Evolutionary conservation across 768 basidiomycete genomes (phyloP), one percentile per base, ranked within the genome.

Genomic region (Neoboletus brunneissimus): DNA sequence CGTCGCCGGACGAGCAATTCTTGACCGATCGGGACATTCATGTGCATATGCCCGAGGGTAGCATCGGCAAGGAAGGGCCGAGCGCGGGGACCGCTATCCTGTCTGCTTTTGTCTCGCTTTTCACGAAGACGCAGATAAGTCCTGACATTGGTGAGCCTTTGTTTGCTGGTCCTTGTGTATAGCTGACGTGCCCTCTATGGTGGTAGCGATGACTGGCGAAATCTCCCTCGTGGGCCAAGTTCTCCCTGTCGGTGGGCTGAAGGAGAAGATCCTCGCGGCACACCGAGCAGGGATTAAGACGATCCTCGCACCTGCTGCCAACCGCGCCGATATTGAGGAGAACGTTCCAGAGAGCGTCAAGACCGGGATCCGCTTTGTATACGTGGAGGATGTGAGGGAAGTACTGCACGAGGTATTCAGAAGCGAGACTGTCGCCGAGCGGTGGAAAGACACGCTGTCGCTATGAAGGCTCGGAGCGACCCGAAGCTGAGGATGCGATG

Each of bases 261-360:
- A 97, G 76, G 91, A 93, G 76, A 95, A 97, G 79, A 94, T 96
- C 59, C 82, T 98, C 2, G 96, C 96, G 1, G 96, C 97, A 0
- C 97, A 99, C 68, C 86, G 97, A 18, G 94, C 97, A 1, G 94
- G 94, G 4, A 97, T 98, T 78, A 94, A 89, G 75, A 95, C 88
- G 0, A 89, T 94, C 63, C 72, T 95, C 8, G 89, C 89, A 0
- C 93, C 94, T 0, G 86, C 81, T 27, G 95, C 90, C 3, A 96
- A 96, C 71, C 85, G 87, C 25, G 87, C 91, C 0, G 96, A 98
- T 66, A 95, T 99, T 32, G 94, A 98, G 75, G 94, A 94, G 78
- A 98, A 98, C 68, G 96, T 98, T 0, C 94, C 94, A 0, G 88
- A 87, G 64, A 94, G 93, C 65, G 95, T 98, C 61, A 98, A 98